These are phyloP conservation scores for Penicillium fimorum DNA, from an alignment of 495 filamentous ascomycete genomes.

Conservation along the genomic window DNA sequence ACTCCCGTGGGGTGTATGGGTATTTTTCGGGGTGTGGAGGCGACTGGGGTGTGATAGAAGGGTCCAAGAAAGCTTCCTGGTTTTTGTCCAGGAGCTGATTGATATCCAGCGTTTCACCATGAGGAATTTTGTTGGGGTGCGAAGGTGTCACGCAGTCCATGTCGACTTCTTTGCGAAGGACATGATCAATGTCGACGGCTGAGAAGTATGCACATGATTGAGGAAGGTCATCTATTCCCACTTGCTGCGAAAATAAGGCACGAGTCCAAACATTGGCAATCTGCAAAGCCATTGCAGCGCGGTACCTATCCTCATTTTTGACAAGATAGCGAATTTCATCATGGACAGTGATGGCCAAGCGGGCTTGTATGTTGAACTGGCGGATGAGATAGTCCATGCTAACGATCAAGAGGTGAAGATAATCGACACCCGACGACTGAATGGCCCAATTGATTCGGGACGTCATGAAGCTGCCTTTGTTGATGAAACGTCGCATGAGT, in stretches of 20 bases:
- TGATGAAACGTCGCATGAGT: slow-evolving; percentile 80
- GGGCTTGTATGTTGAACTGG: slow-evolving; percentile 79
- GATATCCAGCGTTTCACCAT: slow-evolving; percentile 85
- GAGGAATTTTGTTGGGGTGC: slow-evolving; percentile 73
- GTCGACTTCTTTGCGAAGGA: slow-evolving; percentile 94
- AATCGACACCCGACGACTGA: slow-evolving; percentile 95
- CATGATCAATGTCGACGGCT: slow-evolving; percentile 88
- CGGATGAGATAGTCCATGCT: slow-evolving; percentile 91
- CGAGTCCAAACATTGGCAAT: slow-evolving; percentile 95
- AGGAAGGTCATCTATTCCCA: slow-evolving; percentile 92
- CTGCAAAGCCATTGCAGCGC: slow-evolving; percentile 86
- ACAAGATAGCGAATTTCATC: slow-evolving; percentile 97
- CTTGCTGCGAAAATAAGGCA: slow-evolving; percentile 94
- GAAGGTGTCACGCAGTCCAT: slow-evolving; percentile 96
- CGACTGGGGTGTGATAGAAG: slow-evolving; percentile 52
- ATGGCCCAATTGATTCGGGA: slow-evolving; percentile 99
- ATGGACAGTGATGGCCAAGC: slow-evolving; percentile 91
- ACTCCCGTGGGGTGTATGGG: slow-evolving; percentile 64
- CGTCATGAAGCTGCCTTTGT: slow-evolving; percentile 89
- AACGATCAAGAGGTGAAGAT: slow-evolving; percentile 91
- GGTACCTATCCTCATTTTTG: slow-evolving; percentile 80
- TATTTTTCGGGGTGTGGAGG: slow-evolving; percentile 56
- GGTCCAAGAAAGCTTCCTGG: slow-evolving; percentile 61
- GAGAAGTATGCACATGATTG: slow-evolving; percentile 95
- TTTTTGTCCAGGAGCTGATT: slow-evolving; percentile 68